Percentiles rank a stretch among this genome's conserved stretches.
Conservation (phyloP, 345 rosid genomes). For the Brassica nigra region DNA sequence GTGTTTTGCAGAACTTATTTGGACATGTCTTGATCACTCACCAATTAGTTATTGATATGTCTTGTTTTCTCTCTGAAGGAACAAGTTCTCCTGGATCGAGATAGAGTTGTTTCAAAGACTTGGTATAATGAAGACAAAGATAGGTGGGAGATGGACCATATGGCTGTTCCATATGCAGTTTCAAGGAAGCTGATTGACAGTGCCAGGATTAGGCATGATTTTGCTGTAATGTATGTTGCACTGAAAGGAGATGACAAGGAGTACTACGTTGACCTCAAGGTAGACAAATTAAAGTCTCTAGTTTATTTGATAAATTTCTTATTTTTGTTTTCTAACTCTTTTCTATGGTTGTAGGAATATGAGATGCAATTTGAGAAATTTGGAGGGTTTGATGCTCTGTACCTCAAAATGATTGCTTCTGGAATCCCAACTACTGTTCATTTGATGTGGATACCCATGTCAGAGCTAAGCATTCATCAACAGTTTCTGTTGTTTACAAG, state of each 20-base stretch:
- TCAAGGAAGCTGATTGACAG: slow-evolving; percentile 73
- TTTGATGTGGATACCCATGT: slow-evolving; percentile 92
- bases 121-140: slow-evolving; percentile 80
- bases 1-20: slow-evolving; percentile 24
- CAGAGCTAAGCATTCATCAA: slow-evolving; percentile 74
- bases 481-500: slow-evolving; percentile 67
- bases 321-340: slow-evolving; percentile 31
- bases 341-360: slow-evolving; percentile 63
- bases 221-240: slow-evolving; percentile 80
- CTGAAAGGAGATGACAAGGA: slow-evolving; percentile 86
- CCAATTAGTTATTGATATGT: slow-evolving; percentile 23
- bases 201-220: slow-evolving; percentile 93
- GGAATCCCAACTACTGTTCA: slow-evolving; percentile 82
- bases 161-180: slow-evolving; percentile 87
- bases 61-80: slow-evolving; percentile 56
- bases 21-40: slow-evolving; percentile 20
- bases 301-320: not conserved
- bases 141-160: slow-evolving; percentile 89
- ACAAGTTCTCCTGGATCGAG: slow-evolving; percentile 80
- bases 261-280: slow-evolving; percentile 76
- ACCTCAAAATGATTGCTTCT: slow-evolving; percentile 86
- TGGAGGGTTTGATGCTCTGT: slow-evolving; percentile 94
- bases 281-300: slow-evolving; percentile 37
- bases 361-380: slow-evolving; percentile 79
- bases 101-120: slow-evolving; percentile 83